Evolutionary conservation across 2,329 filamentous ascomycete species (phyloP), one percentile per base, ranked within the genome.

Genomic region (Salinomyces thailandicus): DNA sequence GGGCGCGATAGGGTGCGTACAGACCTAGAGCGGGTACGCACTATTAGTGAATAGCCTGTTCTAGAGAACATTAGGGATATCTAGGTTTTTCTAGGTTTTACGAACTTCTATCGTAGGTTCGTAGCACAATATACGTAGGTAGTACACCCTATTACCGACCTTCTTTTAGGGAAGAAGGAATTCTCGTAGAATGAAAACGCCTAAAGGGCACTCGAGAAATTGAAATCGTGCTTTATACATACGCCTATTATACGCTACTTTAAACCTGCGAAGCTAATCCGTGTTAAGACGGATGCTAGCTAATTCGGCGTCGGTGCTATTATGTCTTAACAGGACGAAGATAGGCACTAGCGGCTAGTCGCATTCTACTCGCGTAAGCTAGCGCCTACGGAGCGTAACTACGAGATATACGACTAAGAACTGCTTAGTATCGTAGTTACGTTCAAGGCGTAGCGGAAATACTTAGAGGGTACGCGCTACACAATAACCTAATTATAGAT

Each of bases 1-100:
- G 31, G 28, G n/a, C 33, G 30, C 8, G 30, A 47, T 20, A 37
- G 49, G 32, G 43, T 61, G 12, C 16, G 27, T 12, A 56, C 59
- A 31, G 37, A 57, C 33, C 38, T 30, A 31, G 36, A 39, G 3
- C 55, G 57, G 31, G 46, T 55, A 9, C 35, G 35, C 24, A 37
- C 38, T 24, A 43, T 61, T 19, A 22, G 43, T 22, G 29, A 53
- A 41, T 52, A 13, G 24, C 17, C 4, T 13, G 14, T n/a, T 7
- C 27, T 15, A n/a, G 15, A 3, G 4, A n/a, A 3, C 3, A 14
- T 30, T 13, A 30, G 15, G 14, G 27, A 30, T 3, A 14, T 30
- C 11, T 44, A 48, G 37, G 33, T 37, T 16, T 51, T 53, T 38
- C 20, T 43, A 36, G 28, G 35, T 27, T 32, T 45, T 26, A 33